These are phyloP conservation scores for Talaromyces sp. DNA, from an alignment of 2,329 filamentous ascomycete genomes.

Conservation along the genomic window DNA sequence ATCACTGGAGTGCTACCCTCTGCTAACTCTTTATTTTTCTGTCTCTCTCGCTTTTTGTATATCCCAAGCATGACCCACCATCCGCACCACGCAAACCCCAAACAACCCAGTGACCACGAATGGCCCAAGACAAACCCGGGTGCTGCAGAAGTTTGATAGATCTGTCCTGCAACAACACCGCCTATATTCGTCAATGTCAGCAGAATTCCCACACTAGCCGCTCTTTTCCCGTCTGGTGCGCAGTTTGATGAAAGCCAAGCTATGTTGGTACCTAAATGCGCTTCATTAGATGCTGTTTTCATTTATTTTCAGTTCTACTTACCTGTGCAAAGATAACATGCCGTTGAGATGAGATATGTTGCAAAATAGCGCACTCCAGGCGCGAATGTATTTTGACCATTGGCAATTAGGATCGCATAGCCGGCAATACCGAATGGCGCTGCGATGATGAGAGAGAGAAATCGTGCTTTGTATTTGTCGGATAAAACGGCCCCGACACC, in stretches of 20 bases:
- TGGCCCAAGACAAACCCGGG: conserved; percentile 4
- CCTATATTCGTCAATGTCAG: conserved; percentile 65
- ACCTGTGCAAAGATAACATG: conserved; percentile 60
- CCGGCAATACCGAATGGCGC: conserved; percentile 61
- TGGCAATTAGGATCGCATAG: conserved; percentile 63
- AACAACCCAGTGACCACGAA: conserved; percentile 1
- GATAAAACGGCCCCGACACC: conserved; percentile 62
- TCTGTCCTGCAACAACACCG: conserved; percentile 54
- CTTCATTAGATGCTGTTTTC: background rate
- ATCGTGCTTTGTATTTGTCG: conserved; percentile 63
- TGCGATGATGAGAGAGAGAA: conserved; percentile 60
- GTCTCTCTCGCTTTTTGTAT: background rate
- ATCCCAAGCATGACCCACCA: conserved; percentile 3
- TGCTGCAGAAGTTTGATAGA: conserved; percentile 1
- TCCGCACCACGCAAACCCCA: conserved; percentile 1
- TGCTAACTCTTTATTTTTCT: background rate
- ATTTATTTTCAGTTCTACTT: background rate
- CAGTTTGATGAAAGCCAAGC: conserved; percentile 62
- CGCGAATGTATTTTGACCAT: conserved; percentile 35
- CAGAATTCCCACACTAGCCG: conserved; percentile 67
- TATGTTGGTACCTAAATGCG: conserved; percentile 37
- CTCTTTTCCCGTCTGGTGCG: conserved; percentile 71
- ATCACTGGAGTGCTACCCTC: background rate
- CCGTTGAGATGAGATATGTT: conserved; percentile 70
- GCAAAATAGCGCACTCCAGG: conserved; percentile 68